Evolutionary conservation across 1,284 basidiomycete genomes (phyloP), one percentile per base, ranked within the genome.

Genomic region (Vanrija sp.): DNA sequence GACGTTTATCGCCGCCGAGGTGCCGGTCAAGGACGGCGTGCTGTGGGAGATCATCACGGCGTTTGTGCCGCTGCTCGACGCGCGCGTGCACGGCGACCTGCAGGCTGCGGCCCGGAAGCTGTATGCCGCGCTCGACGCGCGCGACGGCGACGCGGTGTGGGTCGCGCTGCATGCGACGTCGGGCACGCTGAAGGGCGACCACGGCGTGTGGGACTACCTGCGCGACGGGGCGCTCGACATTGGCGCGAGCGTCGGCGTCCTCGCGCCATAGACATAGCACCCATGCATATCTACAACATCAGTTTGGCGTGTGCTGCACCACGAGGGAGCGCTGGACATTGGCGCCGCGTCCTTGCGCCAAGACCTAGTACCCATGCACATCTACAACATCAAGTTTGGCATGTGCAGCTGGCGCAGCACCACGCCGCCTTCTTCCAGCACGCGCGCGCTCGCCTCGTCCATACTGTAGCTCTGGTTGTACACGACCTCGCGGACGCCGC

Each of bases 381-480:
- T 15, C 40, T 51, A 43, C 42, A 51, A n/a, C 40, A 29, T 21
- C 29, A 44, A 15, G n/a, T 29, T 43, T 6, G 73, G 72, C 65
- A 75, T 67, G 53, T 69, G 68, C 26, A 75, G 85, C 63, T 87
- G 83, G 51, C 90, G 82, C 43, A 95, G 78, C 49, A 83, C 76
- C 18, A 95, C 87, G 1, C 88, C 88, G 5, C 89, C 90, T 67
- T 89, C 84, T 60, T 82, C 76, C 64, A 94, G 86, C 14, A 93
- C 80, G 49, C 75, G 79, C 2, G 89, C 88, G 1, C 88, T 89
- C 1, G 85, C 87, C 51, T 87, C 86, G 66, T 95, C 91, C 91
- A 97, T 90, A 79, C 90, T 91, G 77, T 99, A 99, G 57, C 86
- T 87, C 52, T 97, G 80, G 75, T 95, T 95, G 74, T 98, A 99